Evolutionary conservation across 202 grass and related monocot species (phyloP), one percentile per base, ranked within the genome.

Genomic region (Elaeis oleifera): DNA sequence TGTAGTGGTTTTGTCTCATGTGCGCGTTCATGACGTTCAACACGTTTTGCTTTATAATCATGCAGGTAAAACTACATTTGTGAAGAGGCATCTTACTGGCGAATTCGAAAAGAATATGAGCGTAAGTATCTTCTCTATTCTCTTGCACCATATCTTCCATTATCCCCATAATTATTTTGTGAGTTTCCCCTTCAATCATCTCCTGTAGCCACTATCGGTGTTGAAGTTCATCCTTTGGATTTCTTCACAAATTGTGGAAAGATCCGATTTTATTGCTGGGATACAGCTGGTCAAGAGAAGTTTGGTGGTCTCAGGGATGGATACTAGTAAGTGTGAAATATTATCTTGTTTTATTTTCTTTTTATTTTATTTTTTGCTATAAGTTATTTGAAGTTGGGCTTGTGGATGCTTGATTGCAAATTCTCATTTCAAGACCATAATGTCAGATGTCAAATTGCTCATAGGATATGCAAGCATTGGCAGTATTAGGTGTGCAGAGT

Each of bases 51-150:
- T 51, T 2, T 69, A 51, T 18, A 60, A 18, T 56, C 36, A 44
- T 71, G 28, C 65, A 89, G 80, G 80, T 53, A 89, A 89, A 44
- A 81, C 81, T 16, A 84, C 81, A 69, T 89, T 84, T 51, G 85
- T 89, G 22, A 89, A 88, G 67, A 69, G 84, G 58, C 84, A 88
- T 80, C 68, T 88, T 4, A 83, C 79, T 66, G 79, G 79, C 4
- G 84, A 87, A 66, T 87, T 87, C 15, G 84, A 87, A 72, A 88
- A 88, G 79, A 88, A 65, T 88, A 88, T 31, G 79, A 88, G 67
- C 80, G 80, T 88, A 54, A 88, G 79, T 65, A 66, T 62, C 59
- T 21, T 44, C 36, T 44, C 9, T 44, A 44, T 13, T 44, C 36
- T 44, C 8, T 9, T 13, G 36, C 36, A 11, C 8, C 50, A 49